Percentiles rank a stretch among this genome's conserved stretches.
These are phyloP conservation scores for Glarea lozoyensis DNA, from an alignment of 495 filamentous ascomycete genomes.

Conservation along the genomic window DNA sequence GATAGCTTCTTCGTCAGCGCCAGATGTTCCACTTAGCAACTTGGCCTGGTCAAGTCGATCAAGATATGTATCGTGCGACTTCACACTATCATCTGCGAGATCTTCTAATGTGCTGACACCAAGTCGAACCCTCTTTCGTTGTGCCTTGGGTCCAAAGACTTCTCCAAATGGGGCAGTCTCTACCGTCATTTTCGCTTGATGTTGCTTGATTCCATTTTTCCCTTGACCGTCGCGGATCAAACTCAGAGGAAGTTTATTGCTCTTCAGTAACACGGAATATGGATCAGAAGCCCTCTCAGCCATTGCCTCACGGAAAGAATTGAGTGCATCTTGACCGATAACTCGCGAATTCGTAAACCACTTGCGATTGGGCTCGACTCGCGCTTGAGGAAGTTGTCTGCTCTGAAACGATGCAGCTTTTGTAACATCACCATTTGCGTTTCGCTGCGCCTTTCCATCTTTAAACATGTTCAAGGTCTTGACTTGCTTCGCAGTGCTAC, in stretches of 20 bases:
- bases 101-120: constrained; percentile 72
- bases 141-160: constrained; percentile 87
- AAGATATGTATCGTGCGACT: constrained; percentile 69
- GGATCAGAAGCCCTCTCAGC: constrained; percentile 84
- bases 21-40: constrained; percentile 55
- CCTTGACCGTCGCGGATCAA: constrained; percentile 58
- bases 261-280: constrained; percentile 84
- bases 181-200: constrained; percentile 88
- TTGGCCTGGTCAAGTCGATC: constrained; percentile 67
- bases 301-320: constrained; percentile 84
- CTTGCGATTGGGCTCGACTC: constrained; percentile 89
- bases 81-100: constrained; percentile 66
- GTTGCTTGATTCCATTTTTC: constrained; percentile 79
- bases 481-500: constrained; percentile 71
- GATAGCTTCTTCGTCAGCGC: constrained; percentile 42
- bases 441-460: constrained; percentile 66
- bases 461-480: constrained; percentile 83
- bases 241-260: constrained; percentile 87
- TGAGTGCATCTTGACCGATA: constrained; percentile 59
- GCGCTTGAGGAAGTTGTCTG: constrained; percentile 66
- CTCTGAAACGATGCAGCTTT: constrained; percentile 80
- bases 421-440: constrained; percentile 64
- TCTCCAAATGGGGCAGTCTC: constrained; percentile 79
- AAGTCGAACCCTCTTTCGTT: constrained; percentile 85
- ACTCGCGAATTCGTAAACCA: constrained; percentile 53